These are phyloP conservation scores for Hypoxylon sp. DNA, from an alignment of 2,329 filamentous ascomycete genomes.

Conservation along the genomic window DNA sequence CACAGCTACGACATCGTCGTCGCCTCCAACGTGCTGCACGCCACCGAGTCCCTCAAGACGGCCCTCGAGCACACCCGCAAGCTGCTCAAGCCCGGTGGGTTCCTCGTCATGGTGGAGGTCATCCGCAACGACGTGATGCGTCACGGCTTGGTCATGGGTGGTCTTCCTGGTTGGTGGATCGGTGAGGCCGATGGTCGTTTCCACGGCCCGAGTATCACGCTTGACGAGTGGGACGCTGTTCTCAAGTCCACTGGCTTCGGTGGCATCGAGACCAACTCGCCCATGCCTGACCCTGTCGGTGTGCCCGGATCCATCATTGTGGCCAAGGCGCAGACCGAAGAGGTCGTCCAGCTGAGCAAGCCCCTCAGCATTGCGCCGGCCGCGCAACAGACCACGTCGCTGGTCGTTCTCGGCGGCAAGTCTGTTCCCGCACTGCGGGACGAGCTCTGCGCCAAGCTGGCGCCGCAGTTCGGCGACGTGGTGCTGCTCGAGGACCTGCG, in stretches of 20 bases:
- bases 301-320: slow-evolving; percentile 36
- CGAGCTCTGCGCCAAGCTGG: not conserved
- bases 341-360: slow-evolving; percentile 8
- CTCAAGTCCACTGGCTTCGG: slow-evolving; percentile 41
- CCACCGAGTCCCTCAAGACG: slow-evolving; percentile 29
- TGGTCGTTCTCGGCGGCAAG: slow-evolving; percentile 13
- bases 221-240: slow-evolving; percentile 35
- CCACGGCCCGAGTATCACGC: slow-evolving; percentile 3
- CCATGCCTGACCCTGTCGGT: not conserved
- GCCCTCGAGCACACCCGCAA: slow-evolving; percentile 38
- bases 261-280: slow-evolving; percentile 37
- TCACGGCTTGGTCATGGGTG: slow-evolving; percentile 10
- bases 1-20: slow-evolving; percentile 44
- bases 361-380: not conserved
- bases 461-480: not conserved
- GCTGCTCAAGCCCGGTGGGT: slow-evolving; percentile 48
- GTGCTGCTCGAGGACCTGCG: not conserved
- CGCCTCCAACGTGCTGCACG: slow-evolving; percentile 44
- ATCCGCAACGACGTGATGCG: not conserved
- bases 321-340: slow-evolving; percentile 46
- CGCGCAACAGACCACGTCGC: slow-evolving; percentile 5
- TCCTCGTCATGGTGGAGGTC: slow-evolving; percentile 37
- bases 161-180: slow-evolving; percentile 20
- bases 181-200: slow-evolving; percentile 1
- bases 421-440: not conserved